Conservation (phyloP, 179 eudicot genomes). For the Silene coronaria region DNA sequence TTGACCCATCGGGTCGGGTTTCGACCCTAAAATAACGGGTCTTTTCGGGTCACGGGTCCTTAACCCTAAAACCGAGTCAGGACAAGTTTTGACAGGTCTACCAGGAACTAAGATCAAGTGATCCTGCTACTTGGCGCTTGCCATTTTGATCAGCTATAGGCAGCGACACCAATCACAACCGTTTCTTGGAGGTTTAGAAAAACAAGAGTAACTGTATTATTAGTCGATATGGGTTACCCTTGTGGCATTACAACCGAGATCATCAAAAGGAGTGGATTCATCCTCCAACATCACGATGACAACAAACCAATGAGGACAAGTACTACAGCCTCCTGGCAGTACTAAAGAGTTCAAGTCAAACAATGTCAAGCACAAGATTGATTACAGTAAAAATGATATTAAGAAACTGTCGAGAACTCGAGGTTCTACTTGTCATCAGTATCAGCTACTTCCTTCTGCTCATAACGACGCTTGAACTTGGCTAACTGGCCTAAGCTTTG, state of each 20-base stretch:
- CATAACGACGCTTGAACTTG: constrained; percentile 73
- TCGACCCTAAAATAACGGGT: too few species aligned
- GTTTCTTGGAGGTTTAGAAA: too few species aligned
- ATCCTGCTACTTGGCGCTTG: too few species aligned
- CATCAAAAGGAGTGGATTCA: not conserved
- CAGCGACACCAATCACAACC: too few species aligned
- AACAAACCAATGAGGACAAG: not conserved
- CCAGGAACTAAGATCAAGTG: too few species aligned
- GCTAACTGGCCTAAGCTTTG: constrained; percentile 66
- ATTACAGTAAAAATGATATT: not conserved
- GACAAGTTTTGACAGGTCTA: too few species aligned
- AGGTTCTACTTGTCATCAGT: constrained; percentile 38
- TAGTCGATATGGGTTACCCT: not conserved
- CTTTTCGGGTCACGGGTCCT: too few species aligned
- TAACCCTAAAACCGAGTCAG: too few species aligned
- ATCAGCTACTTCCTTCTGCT: constrained; percentile 31
- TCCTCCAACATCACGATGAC: not conserved
- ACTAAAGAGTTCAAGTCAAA: not conserved
- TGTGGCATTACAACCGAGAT: not conserved
- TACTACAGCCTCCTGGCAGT: not conserved
- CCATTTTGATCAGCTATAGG: too few species aligned
- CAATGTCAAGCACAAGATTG: not conserved
- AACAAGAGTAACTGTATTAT: too few species aligned
- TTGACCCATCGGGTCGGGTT: too few species aligned
- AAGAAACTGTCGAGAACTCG: not conserved